Conservation (phyloP, 2,329 filamentous ascomycete species). For the Clarireedia sp. region DNA sequence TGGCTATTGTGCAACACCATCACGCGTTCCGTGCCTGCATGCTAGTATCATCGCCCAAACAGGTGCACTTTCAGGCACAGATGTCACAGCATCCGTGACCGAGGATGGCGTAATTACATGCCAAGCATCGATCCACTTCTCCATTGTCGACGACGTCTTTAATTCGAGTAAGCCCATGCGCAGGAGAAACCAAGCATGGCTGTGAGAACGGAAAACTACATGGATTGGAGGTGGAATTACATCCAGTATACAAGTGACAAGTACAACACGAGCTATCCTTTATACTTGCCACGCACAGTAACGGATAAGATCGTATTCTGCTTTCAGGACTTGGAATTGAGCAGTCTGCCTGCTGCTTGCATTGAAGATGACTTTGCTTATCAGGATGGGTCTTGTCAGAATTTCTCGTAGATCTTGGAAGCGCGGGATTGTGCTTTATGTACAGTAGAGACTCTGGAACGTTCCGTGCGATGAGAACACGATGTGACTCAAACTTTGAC, state of each 20-base stretch:
- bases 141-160: not conserved
- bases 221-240: not conserved
- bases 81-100: no score
- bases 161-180: not conserved
- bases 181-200: not conserved
- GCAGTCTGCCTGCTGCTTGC: not conserved
- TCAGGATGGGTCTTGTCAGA: not conserved
- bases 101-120: not conserved
- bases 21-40: no score
- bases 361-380: not conserved
- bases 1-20: no score
- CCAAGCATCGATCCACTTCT: not conserved
- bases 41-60: no score
- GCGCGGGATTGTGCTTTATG: no score
- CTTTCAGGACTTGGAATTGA: not conserved
- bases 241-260: not conserved
- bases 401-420: not conserved
- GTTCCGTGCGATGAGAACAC: no score
- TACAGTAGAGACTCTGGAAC: no score
- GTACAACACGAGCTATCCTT: not conserved
- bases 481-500: no score
- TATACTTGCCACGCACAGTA: not conserved
- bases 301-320: not conserved
- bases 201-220: not conserved
- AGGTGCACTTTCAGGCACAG: no score